Percentiles rank a stretch among this genome's conserved stretches.
These are phyloP conservation scores for Aspergillus ochraceus DNA, from an alignment of 2,329 filamentous ascomycete genomes.

Conservation along the genomic window DNA sequence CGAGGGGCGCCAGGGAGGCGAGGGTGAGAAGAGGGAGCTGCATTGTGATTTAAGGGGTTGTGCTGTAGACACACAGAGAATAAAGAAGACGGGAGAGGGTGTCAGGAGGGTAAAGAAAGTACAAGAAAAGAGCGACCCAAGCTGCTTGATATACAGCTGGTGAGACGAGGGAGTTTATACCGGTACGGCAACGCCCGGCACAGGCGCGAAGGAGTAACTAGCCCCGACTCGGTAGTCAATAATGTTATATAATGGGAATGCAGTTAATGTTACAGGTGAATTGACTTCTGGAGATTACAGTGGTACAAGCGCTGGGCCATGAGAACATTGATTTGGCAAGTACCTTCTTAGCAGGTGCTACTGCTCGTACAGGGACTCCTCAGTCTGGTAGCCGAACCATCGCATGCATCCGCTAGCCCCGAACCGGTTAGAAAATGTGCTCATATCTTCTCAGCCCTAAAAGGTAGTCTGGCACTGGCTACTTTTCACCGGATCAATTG, in stretches of 20 bases:
- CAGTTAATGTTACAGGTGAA: neutral
- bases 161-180: neutral
- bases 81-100: neutral
- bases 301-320: neutral
- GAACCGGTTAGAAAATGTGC: conserved; percentile 27
- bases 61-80: neutral
- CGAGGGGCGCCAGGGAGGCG: conserved; percentile 45
- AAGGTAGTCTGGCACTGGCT: neutral
- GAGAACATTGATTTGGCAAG: too few relatives aligned
- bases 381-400: neutral
- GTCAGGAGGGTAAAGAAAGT: neutral
- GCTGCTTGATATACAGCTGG: neutral
- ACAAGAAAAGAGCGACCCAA: neutral
- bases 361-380: too few relatives aligned
- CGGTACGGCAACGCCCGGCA: neutral
- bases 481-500: neutral
- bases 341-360: too few relatives aligned
- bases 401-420: conserved; percentile 5
- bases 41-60: conserved; percentile 21
- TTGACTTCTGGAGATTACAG: neutral
- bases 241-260: neutral
- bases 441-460: conserved; percentile 29
- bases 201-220: neutral
- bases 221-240: neutral
- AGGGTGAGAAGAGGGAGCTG: conserved; percentile 37